Conservation (phyloP, 345 rosid genomes). For the Carallia pectinifolia region DNA sequence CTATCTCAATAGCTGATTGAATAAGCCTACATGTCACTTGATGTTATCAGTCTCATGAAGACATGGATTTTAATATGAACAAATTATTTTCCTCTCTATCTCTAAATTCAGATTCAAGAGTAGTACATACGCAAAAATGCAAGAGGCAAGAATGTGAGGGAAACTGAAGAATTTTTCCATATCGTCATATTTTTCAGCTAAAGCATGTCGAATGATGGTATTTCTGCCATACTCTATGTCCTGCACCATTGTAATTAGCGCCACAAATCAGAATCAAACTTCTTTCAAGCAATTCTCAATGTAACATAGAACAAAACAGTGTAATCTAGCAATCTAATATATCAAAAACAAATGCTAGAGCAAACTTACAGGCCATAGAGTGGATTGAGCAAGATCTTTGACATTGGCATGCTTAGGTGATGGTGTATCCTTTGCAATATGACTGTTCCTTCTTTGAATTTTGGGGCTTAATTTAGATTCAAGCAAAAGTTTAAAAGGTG, state of each 20-base stretch:
- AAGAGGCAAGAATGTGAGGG: constrained; percentile 30
- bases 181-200: constrained; percentile 41
- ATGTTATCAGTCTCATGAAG: background rate
- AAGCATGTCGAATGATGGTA: constrained; percentile 29
- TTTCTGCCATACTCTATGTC: constrained; percentile 28
- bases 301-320: too few species aligned
- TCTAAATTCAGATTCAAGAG: background rate
- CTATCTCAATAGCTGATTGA: constrained; percentile 33
- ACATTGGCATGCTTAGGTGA: constrained; percentile 3
- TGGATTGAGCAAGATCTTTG: constrained; percentile 18
- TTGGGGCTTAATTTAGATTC: constrained; percentile 16
- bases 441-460: constrained; percentile 20
- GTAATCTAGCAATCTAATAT: too few species aligned
- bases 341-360: background rate
- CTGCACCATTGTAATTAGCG: constrained; percentile 8
- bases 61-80: background rate
- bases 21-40: constrained; percentile 25
- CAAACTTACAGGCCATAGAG: constrained; percentile 24
- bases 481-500: constrained; percentile 24
- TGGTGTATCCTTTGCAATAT: constrained; percentile 15
- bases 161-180: constrained; percentile 27
- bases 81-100: background rate
- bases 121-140: constrained; percentile 31
- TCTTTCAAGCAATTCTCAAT: too few species aligned
- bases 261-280: background rate